phyloP scores from a whole-genome alignment of 2,329 filamentous ascomycete species.

The Teratosphaeria destructans region DNA sequence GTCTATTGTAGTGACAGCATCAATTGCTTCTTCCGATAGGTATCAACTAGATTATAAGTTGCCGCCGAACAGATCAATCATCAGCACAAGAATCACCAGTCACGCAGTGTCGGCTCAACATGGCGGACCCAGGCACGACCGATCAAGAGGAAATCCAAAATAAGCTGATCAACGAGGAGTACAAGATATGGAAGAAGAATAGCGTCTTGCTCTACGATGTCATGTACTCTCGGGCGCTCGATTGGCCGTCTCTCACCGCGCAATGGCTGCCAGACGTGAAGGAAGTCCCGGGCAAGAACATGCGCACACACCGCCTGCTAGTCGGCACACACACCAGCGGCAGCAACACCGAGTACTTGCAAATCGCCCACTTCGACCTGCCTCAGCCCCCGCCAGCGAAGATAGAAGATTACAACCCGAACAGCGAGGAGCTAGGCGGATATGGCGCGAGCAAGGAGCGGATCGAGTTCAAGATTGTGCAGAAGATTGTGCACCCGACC shows the following conservation, averaged over 20 bases:
- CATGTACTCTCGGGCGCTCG: slow-evolving; percentile 86
- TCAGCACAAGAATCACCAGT: background rate
- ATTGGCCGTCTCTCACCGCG: slow-evolving; percentile 94
- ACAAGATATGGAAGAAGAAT: slow-evolving; percentile 99
- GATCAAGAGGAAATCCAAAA: slow-evolving; percentile 47
- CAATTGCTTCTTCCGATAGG: background rate
- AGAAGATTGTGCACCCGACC: slow-evolving; percentile 91
- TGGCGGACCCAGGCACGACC: background rate
- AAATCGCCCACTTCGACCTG: slow-evolving; percentile 89
- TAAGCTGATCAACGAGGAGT: slow-evolving; percentile 95
- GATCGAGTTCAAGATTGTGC: slow-evolving; percentile 82
- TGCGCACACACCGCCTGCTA: slow-evolving; percentile 76
- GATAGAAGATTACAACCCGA: slow-evolving; percentile 78
- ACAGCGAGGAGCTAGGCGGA: slow-evolving; percentile 85
- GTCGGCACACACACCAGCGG: slow-evolving; percentile 92
- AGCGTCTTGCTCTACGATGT: slow-evolving; percentile 96
- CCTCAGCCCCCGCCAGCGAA: slow-evolving; percentile 67
- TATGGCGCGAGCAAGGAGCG: slow-evolving; percentile 69
- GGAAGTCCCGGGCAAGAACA: slow-evolving; percentile 73
- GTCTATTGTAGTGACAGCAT: background rate
- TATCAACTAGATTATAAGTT: background rate
- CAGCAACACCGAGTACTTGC: slow-evolving; percentile 76
- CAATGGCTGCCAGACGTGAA: slow-evolving; percentile 98
- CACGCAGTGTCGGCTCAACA: background rate
- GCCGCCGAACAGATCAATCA: background rate